Base-by-base conservation (phyloP, 2,329 filamentous ascomycete genomes). In the Botrytis byssoidea region DNA sequence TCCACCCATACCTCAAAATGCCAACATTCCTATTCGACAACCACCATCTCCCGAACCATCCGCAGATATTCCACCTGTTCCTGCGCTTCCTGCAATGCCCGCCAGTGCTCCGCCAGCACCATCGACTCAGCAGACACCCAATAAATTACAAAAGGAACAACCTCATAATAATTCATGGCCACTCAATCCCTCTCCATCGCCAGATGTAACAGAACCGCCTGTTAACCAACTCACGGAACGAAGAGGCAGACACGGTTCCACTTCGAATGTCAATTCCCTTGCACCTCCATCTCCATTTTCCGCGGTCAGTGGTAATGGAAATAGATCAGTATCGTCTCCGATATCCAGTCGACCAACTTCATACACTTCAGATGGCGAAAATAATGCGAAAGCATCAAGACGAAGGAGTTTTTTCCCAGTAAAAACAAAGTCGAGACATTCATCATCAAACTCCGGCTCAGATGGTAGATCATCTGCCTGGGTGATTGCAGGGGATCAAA, bases 391-490 rank as follows among this genome's bases (percentile, higher is more conserved):
- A 22, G 18, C 55, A 42, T 51, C n/a, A 7, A 74, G 59, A 46
- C 51, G 73, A 6, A 72, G 64, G 40, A 74, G 73, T 55, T 74
- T 72, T 32, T 70, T 74, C 40, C 67, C 59, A 1, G 42, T 40
- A 16, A 66, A 48, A 42, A 65, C 70, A 3, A 72, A 48, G 55
- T 68, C 73, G 20, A 63, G 70, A 55, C 35, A 67, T 32, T 60
- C 61, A 22, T 68, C 72, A 6, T 51, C 65, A 32, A 55, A 74
- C 29, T 65, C 61, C n/a, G 63, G 32, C 22, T 25, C 63, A 7
- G 61, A 59, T 71, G 70, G n/a, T 37, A 65, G 63, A 61, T 72
- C 73, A n/a, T 18, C 51, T 29, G 73, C 73, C 35, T 74, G 73
- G 73, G 64, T 74, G 20, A 72, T 67, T 29, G 65, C 64, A 37